Base-by-base conservation (phyloP, 495 filamentous ascomycete genomes). In the Hypoxylon rickii region DNA sequence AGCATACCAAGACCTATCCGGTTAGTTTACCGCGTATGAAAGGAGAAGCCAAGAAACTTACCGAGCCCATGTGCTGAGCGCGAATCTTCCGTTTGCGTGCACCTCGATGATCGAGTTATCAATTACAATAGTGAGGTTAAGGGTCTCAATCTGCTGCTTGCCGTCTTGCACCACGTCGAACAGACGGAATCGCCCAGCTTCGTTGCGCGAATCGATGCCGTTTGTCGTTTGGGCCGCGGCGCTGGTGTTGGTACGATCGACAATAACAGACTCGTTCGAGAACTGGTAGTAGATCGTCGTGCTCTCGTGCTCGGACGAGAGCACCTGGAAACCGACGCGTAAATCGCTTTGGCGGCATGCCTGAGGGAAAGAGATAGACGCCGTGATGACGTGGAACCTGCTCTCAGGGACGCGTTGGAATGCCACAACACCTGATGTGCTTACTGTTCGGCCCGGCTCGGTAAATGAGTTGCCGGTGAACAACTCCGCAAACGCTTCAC, bases 41-140 rank as follows among this genome's bases (percentile, higher is more conserved):
- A 17, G 18, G 31, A 12, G 12, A 7, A 17, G n/a, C 11, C 3
- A 13, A 21, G 12, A 15, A 8, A 44, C 61, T 32, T 55, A 61
- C 56, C 56, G 67, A 24, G 62, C 51, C 24, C 67, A 54, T 1
- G 70, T 65, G 6, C 70, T 66, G 6, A 75, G 42, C 0, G 68
- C 68, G 13, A 75, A 76, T 20, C 73, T 61, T 26, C 70, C 72
- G 44, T 76, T 76, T 0, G 65, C 72, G 29, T 72, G 73, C 3
- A 77, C 63, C 50, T 77, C 74, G 0, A 77, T 47, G 44, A 76
- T 50, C 1, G 66, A 68, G 24, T 69, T 70, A 21, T 77, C 74
- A 6, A 77, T 68, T 36, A 70, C 73, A 7, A 77, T 67, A 17
- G 67, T 69, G 18, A 76, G 40, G 1, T 62, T 21, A 7, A 73